A percentile compares a stretch with the other conserved stretches of the same genome.
Evolutionary conservation across 2,329 filamentous ascomycete genomes (phyloP).

Genomic region (Cladosporium sphaerospermum): DNA sequence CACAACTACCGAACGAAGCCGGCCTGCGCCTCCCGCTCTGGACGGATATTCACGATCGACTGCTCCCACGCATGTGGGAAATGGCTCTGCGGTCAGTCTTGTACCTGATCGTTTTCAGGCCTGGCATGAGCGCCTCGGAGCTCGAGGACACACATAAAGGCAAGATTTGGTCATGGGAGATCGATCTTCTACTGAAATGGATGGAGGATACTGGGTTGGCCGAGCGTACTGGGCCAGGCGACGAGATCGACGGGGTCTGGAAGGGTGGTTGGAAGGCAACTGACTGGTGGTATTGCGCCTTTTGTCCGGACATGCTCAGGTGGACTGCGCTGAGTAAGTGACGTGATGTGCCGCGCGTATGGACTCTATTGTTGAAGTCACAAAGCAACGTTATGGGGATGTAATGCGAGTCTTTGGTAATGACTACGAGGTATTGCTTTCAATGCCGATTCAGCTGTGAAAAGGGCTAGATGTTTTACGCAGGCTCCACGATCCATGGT

Average conservation of each 20-base stretch:
- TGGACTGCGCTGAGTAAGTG: conserved; percentile 15
- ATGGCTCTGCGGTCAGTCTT: conserved; percentile 57
- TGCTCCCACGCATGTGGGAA: conserved; percentile 57
- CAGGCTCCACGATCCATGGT: too few relatives aligned
- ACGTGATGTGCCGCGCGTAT: too few relatives aligned
- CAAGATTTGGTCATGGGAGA: conserved; percentile 58
- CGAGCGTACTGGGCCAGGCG: conserved; percentile 34
- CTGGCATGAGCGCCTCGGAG: conserved; percentile 49
- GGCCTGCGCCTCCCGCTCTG: conserved; percentile 57
- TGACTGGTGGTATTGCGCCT: conserved; percentile 64
- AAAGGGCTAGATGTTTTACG: too few relatives aligned
- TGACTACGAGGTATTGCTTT: too few relatives aligned
- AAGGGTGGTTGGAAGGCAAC: conserved; percentile 39
- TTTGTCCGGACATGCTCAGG: conserved; percentile 22
- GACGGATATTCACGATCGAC: conserved; percentile 61
- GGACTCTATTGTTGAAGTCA: too few relatives aligned
- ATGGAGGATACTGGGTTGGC: conserved; percentile 49
- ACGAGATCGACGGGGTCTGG: conserved; percentile 30
- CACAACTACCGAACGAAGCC: conserved; percentile 13
- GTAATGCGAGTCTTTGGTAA: too few relatives aligned
- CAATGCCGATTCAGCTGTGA: too few relatives aligned
- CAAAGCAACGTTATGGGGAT: too few relatives aligned
- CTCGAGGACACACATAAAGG: conserved; percentile 53
- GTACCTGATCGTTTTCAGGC: conserved; percentile 57
- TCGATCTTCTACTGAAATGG: conserved; percentile 55